Evolutionary conservation across 305 asterid species (phyloP).

Genomic region (Ilex paraguariensis): DNA sequence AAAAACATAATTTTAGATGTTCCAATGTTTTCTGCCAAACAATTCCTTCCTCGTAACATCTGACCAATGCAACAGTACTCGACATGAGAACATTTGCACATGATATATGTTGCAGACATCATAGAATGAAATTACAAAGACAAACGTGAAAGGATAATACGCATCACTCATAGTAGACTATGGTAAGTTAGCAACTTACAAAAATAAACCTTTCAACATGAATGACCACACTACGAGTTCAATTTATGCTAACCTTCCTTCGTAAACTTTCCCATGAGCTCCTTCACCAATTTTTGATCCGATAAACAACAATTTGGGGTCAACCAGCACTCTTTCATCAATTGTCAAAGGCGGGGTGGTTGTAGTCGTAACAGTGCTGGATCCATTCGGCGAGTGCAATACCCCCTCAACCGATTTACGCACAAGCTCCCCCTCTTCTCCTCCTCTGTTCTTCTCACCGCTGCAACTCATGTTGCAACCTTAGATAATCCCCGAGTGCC

Average conservation of each 20-base stretch:
- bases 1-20: background rate
- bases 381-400: slow-evolving; percentile 50
- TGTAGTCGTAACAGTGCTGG: slow-evolving; percentile 26
- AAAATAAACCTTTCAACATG: background rate
- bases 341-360: slow-evolving; percentile 39
- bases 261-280: slow-evolving; percentile 93
- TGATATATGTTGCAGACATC: too few species aligned
- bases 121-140: too few species aligned
- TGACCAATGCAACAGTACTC: background rate
- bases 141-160: background rate
- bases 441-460: slow-evolving; percentile 49
- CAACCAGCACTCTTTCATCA: slow-evolving; percentile 75
- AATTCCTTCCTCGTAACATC: background rate
- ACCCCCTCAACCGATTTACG: slow-evolving; percentile 47
- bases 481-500: slow-evolving; percentile 43
- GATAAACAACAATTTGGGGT: slow-evolving; percentile 73
- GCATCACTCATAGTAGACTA: background rate
- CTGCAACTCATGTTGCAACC: slow-evolving; percentile 64
- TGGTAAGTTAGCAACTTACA: background rate
- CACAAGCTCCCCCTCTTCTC: slow-evolving; percentile 32
- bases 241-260: slow-evolving; percentile 62
- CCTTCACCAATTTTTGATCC: slow-evolving; percentile 90
- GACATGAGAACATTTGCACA: background rate
- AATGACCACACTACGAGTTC: background rate
- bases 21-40: background rate